Evolutionary conservation across 2,329 filamentous ascomycete genomes (phyloP), one percentile per base, ranked within the genome.

Genomic region (Neurospora crassa): DNA sequence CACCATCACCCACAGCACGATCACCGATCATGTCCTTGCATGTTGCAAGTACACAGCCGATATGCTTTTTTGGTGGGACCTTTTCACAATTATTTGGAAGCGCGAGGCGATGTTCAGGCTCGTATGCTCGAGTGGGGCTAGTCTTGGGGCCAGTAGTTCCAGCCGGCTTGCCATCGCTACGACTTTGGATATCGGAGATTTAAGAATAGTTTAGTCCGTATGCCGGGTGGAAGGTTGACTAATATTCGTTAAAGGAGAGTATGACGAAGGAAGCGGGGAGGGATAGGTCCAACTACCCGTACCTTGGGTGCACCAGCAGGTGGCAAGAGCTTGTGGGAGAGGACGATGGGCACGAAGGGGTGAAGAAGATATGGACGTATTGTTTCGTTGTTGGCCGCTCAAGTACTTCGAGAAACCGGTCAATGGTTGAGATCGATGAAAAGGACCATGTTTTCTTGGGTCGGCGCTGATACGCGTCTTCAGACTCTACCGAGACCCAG

Each of bases 141-240:
- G 82, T 72, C 83, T 40, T 14, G 11, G 0, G 80, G 80, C 1
- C 85, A 83, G 75, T 78, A 81, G 11, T 85, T 84, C 42, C 24
- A 78, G 3, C 81, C 80, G 0, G 82, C 81, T 16, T 87, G 85
- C 79, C 78, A 85, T 71, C 84, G 87, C 8, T 86, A 89, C 72
- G 87, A 88, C 75, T 88, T 88, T 76, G 86, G 85, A 1, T 86
- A 86, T 76, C 78, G 81, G 20, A 88, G 88, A 75, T 77, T 70
- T 2, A 40, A 40, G 3, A 40, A 40, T 82, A 86, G 2, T 86
- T 88, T 76, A 83, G 80, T 2, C 76, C 79, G 8, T 76, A 73
- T 6, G 79, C 77, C 11, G 3, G 40, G 40, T 40, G 29, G 29
- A 29, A 29, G 4, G 29, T 29, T 29, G 29, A 5, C 29, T 5